Evolutionary conservation across 176 grass and related monocot genomes (phyloP).

Genomic region (Aegilops speltoides): DNA sequence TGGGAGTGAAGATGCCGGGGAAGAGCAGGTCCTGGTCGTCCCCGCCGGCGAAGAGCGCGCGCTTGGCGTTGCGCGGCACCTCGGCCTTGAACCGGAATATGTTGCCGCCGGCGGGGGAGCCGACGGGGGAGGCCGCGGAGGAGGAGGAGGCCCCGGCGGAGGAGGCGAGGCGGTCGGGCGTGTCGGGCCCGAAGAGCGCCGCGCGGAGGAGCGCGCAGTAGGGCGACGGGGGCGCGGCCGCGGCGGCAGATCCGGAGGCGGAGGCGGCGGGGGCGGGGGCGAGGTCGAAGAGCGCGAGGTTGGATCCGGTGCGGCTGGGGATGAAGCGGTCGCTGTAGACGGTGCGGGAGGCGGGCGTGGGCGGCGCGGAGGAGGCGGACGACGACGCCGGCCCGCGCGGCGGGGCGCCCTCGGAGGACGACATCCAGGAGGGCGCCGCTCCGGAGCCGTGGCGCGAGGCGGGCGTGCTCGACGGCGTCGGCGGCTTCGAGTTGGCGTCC

Average conservation of each 20-base stretch:
- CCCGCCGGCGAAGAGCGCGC: constrained; percentile 48
- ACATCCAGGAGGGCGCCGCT: background rate
- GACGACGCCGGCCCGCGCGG: constrained; percentile 10
- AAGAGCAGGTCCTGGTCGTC: constrained; percentile 59
- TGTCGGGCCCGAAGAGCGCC: constrained; percentile 70
- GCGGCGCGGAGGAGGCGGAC: constrained; percentile 13
- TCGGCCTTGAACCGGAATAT: constrained; percentile 96
- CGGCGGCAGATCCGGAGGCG: constrained; percentile 31
- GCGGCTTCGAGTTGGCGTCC: constrained; percentile 44
- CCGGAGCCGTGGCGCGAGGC: constrained; percentile 3
- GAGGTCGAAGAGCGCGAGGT: constrained; percentile 80
- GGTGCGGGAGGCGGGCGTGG: constrained; percentile 52
- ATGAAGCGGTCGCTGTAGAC: constrained; percentile 90
- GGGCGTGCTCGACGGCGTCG: constrained; percentile 21
- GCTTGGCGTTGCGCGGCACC: constrained; percentile 58
- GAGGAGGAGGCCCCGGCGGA: constrained; percentile 65
- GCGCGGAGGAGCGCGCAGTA: constrained; percentile 80
- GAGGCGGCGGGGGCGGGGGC: constrained; percentile 23
- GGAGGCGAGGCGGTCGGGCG: constrained; percentile 54
- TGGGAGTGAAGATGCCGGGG: constrained; percentile 46
- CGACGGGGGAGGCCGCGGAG: constrained; percentile 37
- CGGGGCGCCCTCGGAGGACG: constrained; percentile 22
- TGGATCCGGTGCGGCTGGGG: constrained; percentile 81
- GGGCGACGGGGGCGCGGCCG: constrained; percentile 10
- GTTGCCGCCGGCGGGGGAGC: constrained; percentile 52